Base-by-base conservation (phyloP, 2,329 filamentous ascomycete genomes). In the Huntiella abstrusa region DNA sequence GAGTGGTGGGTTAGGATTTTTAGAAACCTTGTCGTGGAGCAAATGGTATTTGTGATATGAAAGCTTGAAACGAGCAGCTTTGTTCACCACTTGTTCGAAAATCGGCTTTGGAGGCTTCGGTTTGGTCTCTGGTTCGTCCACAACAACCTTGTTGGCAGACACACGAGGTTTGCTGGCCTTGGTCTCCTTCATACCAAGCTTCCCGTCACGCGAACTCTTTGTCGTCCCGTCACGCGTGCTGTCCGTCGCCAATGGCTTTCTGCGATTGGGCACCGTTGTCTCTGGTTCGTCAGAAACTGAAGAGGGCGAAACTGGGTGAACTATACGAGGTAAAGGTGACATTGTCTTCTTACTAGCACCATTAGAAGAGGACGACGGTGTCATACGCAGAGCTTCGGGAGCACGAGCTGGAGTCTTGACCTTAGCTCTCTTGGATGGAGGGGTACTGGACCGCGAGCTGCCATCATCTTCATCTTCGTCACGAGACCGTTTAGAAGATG, bases 391-490 rank as follows among this genome's bases (percentile, higher is more conserved):
- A 41, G 47, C 22, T 16, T 49, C 42, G 2, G 38, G 32, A n/a
- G 33, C n/a, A 6, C 47, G 42, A 10, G 22, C 10, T 38, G 17
- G 33, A 48, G 65, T 64, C 55, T 64, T 67, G 16, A 65, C 59
- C 61, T 73, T 74, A 53, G 69, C 61, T n/a, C 71, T 67, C 59
- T 75, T 75, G 54, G 65, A 70, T 8, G 76, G 59, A 2, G 72
- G 72, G 8, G 68, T 70, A 11, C 69, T 70, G 0, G 73, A 76
- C 57, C 72, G 75, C 2, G 72, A 76, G 53, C 70, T 74, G 48
- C 71, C 72, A 52, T 73, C 71, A 7, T 64, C 62, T 8, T 68
- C 64, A 4, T 69, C 66, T 38, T 65, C 59, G 36, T 72, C 71
- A 1, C 70, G 68, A 2, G 64, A 55, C 33, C 74, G 69, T 59